Evolutionary conservation across 352 stramenopile species (phyloP).

Genomic region (Blastocystis sp.): DNA sequence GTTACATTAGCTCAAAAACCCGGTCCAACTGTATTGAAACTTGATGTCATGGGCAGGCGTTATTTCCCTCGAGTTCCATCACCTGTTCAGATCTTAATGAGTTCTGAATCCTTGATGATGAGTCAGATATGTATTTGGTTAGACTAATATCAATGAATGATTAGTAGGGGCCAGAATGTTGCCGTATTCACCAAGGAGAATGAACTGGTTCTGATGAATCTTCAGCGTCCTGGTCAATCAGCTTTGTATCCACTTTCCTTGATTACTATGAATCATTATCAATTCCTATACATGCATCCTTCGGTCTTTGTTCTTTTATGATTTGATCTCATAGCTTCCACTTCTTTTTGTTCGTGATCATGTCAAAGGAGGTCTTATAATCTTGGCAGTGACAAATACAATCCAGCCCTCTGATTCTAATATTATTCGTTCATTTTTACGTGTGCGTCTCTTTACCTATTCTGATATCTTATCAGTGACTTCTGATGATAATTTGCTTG

Average conservation of each 20-base stretch:
- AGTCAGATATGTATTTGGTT: background rate
- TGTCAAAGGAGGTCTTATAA: background rate
- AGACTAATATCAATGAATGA: background rate
- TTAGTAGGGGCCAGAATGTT: background rate
- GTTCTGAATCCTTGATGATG: background rate
- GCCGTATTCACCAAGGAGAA: background rate
- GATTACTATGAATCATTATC: background rate
- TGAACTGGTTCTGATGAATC: background rate
- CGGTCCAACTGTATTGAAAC: background rate
- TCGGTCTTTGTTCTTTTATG: background rate
- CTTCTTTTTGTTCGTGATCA: background rate
- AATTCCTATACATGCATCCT: background rate
- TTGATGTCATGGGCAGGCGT: slow-evolving; percentile 11
- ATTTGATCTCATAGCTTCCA: background rate
- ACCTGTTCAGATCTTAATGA: background rate
- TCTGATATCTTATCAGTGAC: background rate
- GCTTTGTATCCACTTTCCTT: background rate
- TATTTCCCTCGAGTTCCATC: slow-evolving; percentile 14
- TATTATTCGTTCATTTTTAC: background rate
- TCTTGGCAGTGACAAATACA: background rate
- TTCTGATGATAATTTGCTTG: background rate
- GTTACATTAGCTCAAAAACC: background rate
- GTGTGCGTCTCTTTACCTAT: background rate
- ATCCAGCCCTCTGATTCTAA: background rate
- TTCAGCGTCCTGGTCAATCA: background rate